Evolutionary conservation across 139 green algal genomes (phyloP).

Genomic region (Spirogloea muscicola): DNA sequence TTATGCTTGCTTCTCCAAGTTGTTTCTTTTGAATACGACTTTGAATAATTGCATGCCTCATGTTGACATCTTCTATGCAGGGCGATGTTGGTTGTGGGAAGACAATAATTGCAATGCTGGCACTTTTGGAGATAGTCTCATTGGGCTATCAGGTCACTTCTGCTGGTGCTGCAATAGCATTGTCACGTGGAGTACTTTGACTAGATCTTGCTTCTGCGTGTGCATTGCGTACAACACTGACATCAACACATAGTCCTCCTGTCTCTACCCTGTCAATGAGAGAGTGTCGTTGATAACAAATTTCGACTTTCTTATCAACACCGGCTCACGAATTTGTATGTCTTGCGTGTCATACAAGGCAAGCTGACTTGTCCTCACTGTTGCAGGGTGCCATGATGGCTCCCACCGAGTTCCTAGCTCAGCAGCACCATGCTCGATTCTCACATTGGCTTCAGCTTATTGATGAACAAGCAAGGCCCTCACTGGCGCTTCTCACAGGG

Average conservation of each 20-base stretch:
- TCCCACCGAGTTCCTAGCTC: constrained; percentile 77
- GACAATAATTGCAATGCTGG: constrained; percentile 81
- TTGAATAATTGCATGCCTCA: neutral
- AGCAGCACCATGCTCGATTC: constrained; percentile 43
- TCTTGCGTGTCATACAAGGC: too few relatives aligned
- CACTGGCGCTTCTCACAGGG: constrained; percentile 41
- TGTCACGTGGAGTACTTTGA: too few relatives aligned
- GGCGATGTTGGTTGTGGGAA: constrained; percentile 96
- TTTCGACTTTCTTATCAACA: too few relatives aligned
- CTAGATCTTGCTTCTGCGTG: too few relatives aligned
- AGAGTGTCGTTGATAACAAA: too few relatives aligned
- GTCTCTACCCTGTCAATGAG: too few relatives aligned
- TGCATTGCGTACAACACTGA: too few relatives aligned
- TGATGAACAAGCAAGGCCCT: neutral
- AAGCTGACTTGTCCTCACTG: too few relatives aligned
- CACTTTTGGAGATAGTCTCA: constrained; percentile 44
- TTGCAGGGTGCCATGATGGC: constrained; percentile 77
- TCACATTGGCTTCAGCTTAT: constrained; percentile 27
- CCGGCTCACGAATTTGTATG: too few relatives aligned
- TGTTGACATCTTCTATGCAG: too few relatives aligned
- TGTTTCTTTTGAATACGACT: neutral
- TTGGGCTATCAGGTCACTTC: constrained; percentile 74
- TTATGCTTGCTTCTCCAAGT: neutral
- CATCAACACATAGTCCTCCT: too few relatives aligned
- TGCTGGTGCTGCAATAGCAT: too few relatives aligned